phyloP scores from a whole-genome alignment of 169 alveolate genomes.

The Eimeria acervulina region DNA sequence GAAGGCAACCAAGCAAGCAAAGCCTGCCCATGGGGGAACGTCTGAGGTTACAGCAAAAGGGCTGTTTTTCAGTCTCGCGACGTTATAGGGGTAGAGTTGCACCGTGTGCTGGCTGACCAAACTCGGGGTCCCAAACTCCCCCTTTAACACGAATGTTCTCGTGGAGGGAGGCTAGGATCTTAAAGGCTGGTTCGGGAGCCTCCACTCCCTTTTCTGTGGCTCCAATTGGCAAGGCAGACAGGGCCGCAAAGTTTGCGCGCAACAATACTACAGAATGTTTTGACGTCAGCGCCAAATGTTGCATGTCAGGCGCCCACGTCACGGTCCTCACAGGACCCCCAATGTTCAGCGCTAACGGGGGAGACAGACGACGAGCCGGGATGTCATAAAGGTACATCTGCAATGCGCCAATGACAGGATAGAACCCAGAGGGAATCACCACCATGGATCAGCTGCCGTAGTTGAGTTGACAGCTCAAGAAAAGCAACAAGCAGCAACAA shows the following conservation, averaged over 20 bases:
- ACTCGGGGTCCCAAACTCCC: constrained; percentile 89
- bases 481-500: neutral
- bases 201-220: constrained; percentile 5
- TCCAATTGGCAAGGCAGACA: constrained; percentile 58
- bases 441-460: neutral
- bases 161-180: constrained; percentile 85
- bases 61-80: neutral
- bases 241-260: constrained; percentile 71
- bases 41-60: neutral
- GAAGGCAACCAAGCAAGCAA: neutral
- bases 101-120: constrained; percentile 69
- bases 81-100: neutral
- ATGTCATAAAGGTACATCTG: constrained; percentile 79
- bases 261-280: constrained; percentile 82
- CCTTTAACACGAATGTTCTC: constrained; percentile 89
- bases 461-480: neutral
- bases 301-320: constrained; percentile 86
- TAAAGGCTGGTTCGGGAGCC: constrained; percentile 75
- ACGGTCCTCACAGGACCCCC: constrained; percentile 84
- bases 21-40: neutral
- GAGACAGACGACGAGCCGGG: constrained; percentile 77
- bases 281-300: constrained; percentile 85
- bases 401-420: neutral
- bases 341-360: constrained; percentile 43
- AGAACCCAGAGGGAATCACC: neutral